Base-by-base conservation (phyloP, 768 basidiomycete species). In the Lactarius akahatsu region DNA sequence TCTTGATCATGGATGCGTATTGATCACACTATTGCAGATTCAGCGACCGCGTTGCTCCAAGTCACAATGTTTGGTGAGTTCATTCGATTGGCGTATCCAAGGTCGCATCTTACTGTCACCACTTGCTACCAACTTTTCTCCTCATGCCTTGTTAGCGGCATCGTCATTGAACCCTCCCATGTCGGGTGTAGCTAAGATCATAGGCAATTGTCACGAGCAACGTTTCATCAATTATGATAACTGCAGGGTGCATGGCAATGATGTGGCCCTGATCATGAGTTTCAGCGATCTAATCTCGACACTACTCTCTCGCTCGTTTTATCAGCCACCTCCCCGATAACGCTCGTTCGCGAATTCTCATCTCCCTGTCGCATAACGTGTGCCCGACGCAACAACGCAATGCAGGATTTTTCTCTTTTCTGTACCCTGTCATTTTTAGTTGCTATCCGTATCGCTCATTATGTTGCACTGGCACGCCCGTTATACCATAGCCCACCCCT, bases 391-490 rank as follows among this genome's bases (percentile, higher is more conserved):
- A 34, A 34, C 34, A 9, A 34, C 8, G 34, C 0, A 10, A 4
- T 9, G 34, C 9, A 10, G 34, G 34, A 9, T 9, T 34, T 34
- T 34, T 26, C 11, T 32, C 55, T 50, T 63, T 59, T 59, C 56
- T 59, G 18, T n/a, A 16, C 5, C 41, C 11, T 62, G 61, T 58
- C 38, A 62, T 52, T 54, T 32, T 10, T 58, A 41, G 18, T 50
- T 62, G 45, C 60, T 54, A 52, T 63, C 26, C 61, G 30, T 52
- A 62, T 45, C 58, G 34, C 57, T 59, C 66, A 56, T 59, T 62
- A 65, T 28, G 28, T 56, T 36, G 26, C 54, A 41, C 45, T 36
- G 26, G 15, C 23, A 11, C 52, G 11, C 56, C 20, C 57, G 65
- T 30, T n/a, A 32, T 23, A 32, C 36, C 65, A 52, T 32, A 62